A percentile compares a stretch with the other conserved stretches of the same genome.
phyloP scores from a whole-genome alignment of 306 rosid species.

The Citrullus colocynthis region DNA sequence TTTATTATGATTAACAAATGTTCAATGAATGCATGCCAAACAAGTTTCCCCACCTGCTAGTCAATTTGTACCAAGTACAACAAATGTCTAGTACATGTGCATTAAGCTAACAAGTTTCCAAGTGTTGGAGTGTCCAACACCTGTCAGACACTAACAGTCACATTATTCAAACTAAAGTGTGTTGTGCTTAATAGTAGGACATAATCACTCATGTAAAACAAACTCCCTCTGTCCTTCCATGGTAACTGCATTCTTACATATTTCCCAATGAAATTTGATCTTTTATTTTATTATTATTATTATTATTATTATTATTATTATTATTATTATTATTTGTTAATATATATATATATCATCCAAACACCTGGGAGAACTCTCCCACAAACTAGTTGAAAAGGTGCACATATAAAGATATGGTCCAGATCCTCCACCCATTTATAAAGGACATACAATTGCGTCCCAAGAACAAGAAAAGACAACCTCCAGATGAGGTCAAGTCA shows the following conservation, averaged over 20 bases:
- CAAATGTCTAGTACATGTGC: neutral
- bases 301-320: no score
- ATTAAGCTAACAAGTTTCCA: neutral
- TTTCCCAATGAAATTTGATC: no score
- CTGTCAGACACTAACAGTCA: neutral
- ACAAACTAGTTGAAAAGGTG: neutral
- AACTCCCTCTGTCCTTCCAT: neutral
- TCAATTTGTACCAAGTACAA: neutral
- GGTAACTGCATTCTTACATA: neutral
- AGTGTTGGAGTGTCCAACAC: neutral
- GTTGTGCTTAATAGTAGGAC: neutral
- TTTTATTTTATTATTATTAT: no score
- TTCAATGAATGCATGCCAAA: neutral
- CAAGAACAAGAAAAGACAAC: no score
- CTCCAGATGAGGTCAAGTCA: no score
- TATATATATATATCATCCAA: neutral
- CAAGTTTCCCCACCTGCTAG: neutral
- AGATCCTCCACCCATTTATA: no score
- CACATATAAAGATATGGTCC: no score
- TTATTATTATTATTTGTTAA: no score
- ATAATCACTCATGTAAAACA: neutral
- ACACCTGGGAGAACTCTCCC: neutral
- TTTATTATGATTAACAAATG: neutral
- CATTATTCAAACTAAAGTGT: neutral
- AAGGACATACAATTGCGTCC: neutral